Percentiles rank a stretch among this genome's conserved stretches.
Evolutionary conservation across 306 rosid species (phyloP).

Genomic region (Gastrolobium villosum): DNA sequence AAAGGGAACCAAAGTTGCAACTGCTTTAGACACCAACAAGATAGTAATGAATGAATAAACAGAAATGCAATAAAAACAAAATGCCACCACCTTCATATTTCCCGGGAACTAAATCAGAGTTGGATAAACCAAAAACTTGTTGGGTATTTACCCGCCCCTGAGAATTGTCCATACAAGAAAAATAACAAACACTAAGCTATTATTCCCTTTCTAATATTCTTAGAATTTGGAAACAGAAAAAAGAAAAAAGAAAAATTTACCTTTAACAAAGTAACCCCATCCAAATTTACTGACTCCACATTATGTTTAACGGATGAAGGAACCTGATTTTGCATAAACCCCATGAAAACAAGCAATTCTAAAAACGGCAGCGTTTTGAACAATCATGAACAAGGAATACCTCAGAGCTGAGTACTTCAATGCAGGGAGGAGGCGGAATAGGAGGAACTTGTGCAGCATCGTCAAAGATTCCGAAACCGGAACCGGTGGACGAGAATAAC

Average conservation of each 20-base stretch:
- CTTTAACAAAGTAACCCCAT: conserved; percentile 80
- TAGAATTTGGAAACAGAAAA: conserved; percentile 17
- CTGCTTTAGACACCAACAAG: background rate
- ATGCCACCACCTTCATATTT: conserved; percentile 76
- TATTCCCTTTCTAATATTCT: background rate
- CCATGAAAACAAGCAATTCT: conserved; percentile 2
- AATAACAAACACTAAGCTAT: background rate
- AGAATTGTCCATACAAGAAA: conserved; percentile 11
- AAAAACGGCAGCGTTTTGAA: background rate
- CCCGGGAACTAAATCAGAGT: conserved; percentile 94
- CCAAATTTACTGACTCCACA: conserved; percentile 68
- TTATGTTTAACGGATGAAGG: conserved; percentile 56
- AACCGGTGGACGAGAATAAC: conserved; percentile 64
- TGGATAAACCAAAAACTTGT: conserved; percentile 87
- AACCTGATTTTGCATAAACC: conserved; percentile 46
- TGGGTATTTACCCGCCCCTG: conserved; percentile 86
- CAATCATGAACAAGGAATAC: conserved; percentile 40
- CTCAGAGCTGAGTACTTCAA: conserved; percentile 80
- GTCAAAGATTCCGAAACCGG: conserved; percentile 63
- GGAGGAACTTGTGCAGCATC: conserved; percentile 54
- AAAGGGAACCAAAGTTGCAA: conserved; percentile 37
- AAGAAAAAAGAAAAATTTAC: conserved; percentile 50
- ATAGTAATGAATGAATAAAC: background rate
- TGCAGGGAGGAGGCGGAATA: conserved; percentile 74
- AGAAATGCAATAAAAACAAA: conserved; percentile 44